A percentile compares a stretch with the other conserved stretches of the same genome.
These are phyloP conservation scores for Tetrastigma voinierianum DNA, from an alignment of 164 flowering plant genomes.

Conservation along the genomic window DNA sequence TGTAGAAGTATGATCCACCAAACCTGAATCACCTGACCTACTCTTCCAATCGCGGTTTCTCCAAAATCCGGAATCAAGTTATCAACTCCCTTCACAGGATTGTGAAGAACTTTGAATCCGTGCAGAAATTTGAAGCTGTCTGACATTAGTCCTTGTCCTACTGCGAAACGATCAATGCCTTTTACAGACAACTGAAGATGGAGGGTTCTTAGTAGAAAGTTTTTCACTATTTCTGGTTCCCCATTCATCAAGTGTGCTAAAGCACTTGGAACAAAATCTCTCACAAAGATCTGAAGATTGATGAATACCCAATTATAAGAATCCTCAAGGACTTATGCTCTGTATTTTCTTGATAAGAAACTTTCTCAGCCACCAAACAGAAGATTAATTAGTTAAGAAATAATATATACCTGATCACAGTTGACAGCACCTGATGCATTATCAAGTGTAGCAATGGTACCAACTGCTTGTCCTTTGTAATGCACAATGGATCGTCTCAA, in stretches of 20 bases:
- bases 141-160: conserved; percentile 33
- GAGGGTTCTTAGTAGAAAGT: conserved; percentile 29
- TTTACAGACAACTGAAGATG: conserved; percentile 32
- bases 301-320: neutral
- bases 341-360: too few species aligned
- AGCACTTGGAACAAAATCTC: conserved; percentile 37
- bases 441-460: conserved; percentile 31
- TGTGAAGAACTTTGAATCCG: conserved; percentile 30
- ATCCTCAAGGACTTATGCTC: too few species aligned
- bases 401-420: conserved; percentile 34
- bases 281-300: conserved; percentile 18
- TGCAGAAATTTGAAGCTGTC: conserved; percentile 13
- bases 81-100: conserved; percentile 25
- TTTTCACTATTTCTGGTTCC: conserved; percentile 29
- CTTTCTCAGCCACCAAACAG: neutral
- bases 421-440: conserved; percentile 31
- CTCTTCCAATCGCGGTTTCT: conserved; percentile 34
- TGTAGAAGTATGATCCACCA: conserved; percentile 38
- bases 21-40: conserved; percentile 35
- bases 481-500: conserved; percentile 28
- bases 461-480: conserved; percentile 28
- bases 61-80: conserved; percentile 32
- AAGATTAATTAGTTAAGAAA: neutral
- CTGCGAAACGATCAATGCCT: conserved; percentile 24
- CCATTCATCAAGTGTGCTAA: conserved; percentile 31